Evolutionary conservation across 306 rosid genomes (phyloP).

Genomic region (Betula pendula): DNA sequence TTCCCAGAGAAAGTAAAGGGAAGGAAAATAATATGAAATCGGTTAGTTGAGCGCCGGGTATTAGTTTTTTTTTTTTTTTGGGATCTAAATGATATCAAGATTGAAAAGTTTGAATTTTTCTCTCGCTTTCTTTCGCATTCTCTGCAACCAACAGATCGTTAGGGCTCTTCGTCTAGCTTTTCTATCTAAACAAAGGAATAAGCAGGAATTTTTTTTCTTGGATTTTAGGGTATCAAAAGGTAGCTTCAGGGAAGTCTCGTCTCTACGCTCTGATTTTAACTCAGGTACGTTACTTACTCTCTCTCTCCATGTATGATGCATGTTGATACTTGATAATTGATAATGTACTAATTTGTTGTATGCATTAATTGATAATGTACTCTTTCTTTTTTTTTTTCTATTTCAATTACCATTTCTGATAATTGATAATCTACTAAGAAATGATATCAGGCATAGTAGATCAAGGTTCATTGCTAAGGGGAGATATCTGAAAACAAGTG

Average conservation of each 20-base stretch:
- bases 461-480: too few relatives aligned
- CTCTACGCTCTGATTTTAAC: constrained; percentile 42
- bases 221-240: constrained; percentile 74
- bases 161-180: background rate
- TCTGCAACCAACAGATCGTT: constrained; percentile 1
- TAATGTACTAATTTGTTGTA: background rate
- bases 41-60: too few relatives aligned
- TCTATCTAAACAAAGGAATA: background rate
- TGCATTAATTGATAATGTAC: background rate
- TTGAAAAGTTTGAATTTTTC: background rate
- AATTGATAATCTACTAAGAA: background rate
- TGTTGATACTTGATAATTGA: background rate
- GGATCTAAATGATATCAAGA: constrained; percentile 10
- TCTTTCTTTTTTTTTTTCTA: too few relatives aligned
- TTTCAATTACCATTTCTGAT: too few relatives aligned
- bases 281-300: constrained; percentile 49
- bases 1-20: constrained; percentile 1
- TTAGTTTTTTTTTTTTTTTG: constrained; percentile 1
- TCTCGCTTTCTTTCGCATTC: background rate
- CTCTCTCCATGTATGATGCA: background rate
- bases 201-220: background rate
- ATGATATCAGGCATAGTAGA: too few relatives aligned
- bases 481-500: too few relatives aligned
- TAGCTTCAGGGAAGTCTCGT: constrained; percentile 69
- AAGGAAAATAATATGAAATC: background rate